Conservation (phyloP, 257 asterid genomes). For the Coffea eugenioides region DNA sequence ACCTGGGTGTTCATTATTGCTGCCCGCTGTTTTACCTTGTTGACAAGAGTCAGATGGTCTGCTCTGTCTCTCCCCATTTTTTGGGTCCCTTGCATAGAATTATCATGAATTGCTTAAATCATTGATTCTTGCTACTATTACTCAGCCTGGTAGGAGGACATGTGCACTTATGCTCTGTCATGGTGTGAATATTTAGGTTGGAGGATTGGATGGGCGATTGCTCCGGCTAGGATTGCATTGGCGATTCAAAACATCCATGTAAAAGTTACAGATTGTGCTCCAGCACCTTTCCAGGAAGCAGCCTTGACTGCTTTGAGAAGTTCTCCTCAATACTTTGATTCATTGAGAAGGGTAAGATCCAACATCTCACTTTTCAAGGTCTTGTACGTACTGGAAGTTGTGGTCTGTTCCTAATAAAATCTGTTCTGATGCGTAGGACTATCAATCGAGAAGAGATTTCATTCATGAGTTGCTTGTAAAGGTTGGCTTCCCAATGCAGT, state of each 20-base stretch:
- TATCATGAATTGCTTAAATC: not conserved
- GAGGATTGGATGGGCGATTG: constrained; percentile 96
- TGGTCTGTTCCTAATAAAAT: not conserved
- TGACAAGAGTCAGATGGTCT: not conserved
- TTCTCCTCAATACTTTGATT: constrained; percentile 50
- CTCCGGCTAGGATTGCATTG: constrained; percentile 69
- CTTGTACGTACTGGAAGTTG: not conserved
- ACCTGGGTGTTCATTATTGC: not conserved
- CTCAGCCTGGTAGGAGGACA: not conserved
- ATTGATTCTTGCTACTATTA: not conserved
- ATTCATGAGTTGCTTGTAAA: constrained; percentile 52
- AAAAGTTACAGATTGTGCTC: constrained; percentile 76
- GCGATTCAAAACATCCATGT: constrained; percentile 76
- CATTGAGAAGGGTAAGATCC: constrained; percentile 50
- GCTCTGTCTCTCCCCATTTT: not conserved
- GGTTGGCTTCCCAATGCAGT: constrained; percentile 59
- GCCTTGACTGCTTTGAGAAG: constrained; percentile 79
- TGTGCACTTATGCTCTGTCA: not conserved
- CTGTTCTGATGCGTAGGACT: constrained; percentile 47
- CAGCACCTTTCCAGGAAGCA: constrained; percentile 94
- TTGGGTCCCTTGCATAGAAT: not conserved
- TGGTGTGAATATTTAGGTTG: constrained; percentile 51
- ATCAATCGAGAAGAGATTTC: constrained; percentile 68
- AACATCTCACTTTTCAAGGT: not conserved
- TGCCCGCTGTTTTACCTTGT: not conserved